Evolutionary conservation across 345 rosid genomes (phyloP).

Genomic region (Murraya koenigii): DNA sequence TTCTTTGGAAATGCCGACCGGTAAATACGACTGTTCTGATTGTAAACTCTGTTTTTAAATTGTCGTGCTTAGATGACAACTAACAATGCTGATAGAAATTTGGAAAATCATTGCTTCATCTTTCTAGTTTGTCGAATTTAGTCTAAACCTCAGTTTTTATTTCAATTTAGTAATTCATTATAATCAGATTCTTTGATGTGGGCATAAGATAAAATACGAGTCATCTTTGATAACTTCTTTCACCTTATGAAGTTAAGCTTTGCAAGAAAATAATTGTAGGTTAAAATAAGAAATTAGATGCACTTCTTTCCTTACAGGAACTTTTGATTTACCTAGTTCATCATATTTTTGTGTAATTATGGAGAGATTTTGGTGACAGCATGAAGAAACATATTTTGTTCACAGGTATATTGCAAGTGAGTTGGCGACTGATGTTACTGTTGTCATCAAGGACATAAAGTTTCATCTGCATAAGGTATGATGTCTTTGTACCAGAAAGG

Average conservation of each 20-base stretch:
- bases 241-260: neutral
- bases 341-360: neutral
- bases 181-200: neutral
- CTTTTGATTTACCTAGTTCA: neutral
- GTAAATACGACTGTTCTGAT: neutral
- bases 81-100: neutral
- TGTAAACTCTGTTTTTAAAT: neutral
- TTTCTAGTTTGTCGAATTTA: neutral
- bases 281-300: neutral
- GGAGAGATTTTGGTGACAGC: neutral
- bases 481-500: neutral
- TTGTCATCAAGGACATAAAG: conserved; percentile 54
- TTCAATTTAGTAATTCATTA: neutral
- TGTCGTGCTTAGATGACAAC: neutral
- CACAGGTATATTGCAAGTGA: conserved; percentile 70
- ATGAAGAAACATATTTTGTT: neutral
- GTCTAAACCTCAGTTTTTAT: neutral
- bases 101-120: neutral
- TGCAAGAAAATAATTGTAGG: neutral
- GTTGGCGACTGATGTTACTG: conserved; percentile 65
- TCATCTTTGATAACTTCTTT: neutral
- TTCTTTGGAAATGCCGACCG: neutral
- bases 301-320: neutral
- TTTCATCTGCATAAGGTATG: conserved; percentile 86
- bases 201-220: neutral